Conservation (phyloP, 2,329 filamentous ascomycete genomes). For the Fusarium penzigii region DNA sequence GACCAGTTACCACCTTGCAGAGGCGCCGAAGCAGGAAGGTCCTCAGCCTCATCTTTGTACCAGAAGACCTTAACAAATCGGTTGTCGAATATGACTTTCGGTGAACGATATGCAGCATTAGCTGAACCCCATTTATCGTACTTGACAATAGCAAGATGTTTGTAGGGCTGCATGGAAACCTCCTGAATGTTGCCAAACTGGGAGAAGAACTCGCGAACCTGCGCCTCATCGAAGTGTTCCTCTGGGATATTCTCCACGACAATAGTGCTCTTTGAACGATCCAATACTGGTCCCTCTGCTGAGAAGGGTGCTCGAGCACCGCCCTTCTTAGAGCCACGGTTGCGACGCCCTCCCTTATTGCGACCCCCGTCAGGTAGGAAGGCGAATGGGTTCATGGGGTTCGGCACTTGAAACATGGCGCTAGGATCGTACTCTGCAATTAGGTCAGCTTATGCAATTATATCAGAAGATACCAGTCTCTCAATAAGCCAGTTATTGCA, state of each 20-base stretch:
- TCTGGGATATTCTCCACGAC: slow-evolving; percentile 79
- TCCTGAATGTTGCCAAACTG: slow-evolving; percentile 69
- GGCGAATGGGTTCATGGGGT: slow-evolving; percentile 19
- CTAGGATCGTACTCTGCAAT: slow-evolving; percentile 36
- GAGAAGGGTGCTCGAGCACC: slow-evolving; percentile 61
- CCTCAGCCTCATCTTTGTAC: slow-evolving; percentile 58
- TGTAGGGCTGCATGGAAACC: slow-evolving; percentile 66
- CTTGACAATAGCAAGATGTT: slow-evolving; percentile 68
- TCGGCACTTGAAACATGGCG: slow-evolving; percentile 26
- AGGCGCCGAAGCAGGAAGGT: slow-evolving; percentile 26
- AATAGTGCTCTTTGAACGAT: slow-evolving; percentile 65
- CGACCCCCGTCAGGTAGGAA: slow-evolving; percentile 28
- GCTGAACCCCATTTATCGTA: slow-evolving; percentile 68
- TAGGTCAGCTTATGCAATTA: slow-evolving; percentile 12
- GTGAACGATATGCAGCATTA: slow-evolving; percentile 70
- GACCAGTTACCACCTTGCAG: slow-evolving; percentile 30
- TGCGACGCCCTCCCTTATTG: slow-evolving; percentile 40
- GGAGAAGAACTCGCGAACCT: slow-evolving; percentile 68
- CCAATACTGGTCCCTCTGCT: slow-evolving; percentile 60
- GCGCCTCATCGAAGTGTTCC: slow-evolving; percentile 65
- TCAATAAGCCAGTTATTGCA: not conserved
- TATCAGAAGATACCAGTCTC: not conserved
- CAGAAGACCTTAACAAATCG: slow-evolving; percentile 84
- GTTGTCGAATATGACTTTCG: slow-evolving; percentile 82
- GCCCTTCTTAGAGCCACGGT: slow-evolving; percentile 33